Evolutionary conservation across 2,329 filamentous ascomycete genomes (phyloP).

Genomic region (Aureobasidium namibiae): DNA sequence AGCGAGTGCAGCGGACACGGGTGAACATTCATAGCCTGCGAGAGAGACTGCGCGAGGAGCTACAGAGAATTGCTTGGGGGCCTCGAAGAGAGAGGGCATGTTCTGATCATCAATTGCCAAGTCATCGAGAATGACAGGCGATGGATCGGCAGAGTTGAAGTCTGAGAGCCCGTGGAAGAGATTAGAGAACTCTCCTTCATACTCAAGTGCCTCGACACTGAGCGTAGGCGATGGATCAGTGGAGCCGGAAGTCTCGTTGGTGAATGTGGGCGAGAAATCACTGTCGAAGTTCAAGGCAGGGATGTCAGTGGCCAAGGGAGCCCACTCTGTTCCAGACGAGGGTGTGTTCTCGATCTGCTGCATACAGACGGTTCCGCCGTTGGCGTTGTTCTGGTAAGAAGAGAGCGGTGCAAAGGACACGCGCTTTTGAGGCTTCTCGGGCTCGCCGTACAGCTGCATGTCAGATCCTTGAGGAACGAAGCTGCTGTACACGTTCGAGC

Average conservation of each 20-base stretch:
- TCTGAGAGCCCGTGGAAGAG: too few species aligned
- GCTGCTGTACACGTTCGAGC: constrained; percentile 22
- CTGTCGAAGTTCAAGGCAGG: constrained; percentile 53
- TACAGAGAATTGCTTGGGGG: background rate
- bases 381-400: constrained; percentile 18
- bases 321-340: too few species aligned
- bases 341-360: too few species aligned
- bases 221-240: too few species aligned
- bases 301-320: constrained; percentile 72
- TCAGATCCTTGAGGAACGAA: constrained; percentile 22
- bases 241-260: too few species aligned
- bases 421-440: background rate
- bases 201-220: too few species aligned
- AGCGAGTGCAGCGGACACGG: too few species aligned
- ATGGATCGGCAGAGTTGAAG: background rate
- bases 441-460: constrained; percentile 14
- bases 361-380: too few species aligned
- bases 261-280: too few species aligned
- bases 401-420: constrained; percentile 16
- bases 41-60: background rate
- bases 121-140: background rate
- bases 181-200: too few species aligned
- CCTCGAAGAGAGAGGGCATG: background rate
- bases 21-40: too few species aligned
- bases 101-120: background rate